Conservation (phyloP, 2,329 filamentous ascomycete genomes). For the Eurotiales sp. region DNA sequence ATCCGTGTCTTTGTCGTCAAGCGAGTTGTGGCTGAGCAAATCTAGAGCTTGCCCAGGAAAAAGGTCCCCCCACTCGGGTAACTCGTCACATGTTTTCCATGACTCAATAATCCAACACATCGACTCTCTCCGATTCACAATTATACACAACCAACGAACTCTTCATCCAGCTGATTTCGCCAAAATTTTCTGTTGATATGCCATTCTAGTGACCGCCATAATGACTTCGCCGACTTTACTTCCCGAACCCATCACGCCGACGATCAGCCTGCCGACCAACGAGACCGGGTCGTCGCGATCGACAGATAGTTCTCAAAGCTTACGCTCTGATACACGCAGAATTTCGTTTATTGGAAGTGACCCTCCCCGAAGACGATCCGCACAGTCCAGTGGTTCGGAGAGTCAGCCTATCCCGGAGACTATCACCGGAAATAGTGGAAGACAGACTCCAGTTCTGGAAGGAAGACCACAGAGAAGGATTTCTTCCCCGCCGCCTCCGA, state of each 20-base stretch:
- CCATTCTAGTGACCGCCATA: neutral
- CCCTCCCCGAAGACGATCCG: slow-evolving; percentile 30
- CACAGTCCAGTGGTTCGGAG: slow-evolving; percentile 35
- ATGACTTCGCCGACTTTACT: slow-evolving; percentile 10
- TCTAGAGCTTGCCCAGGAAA: neutral
- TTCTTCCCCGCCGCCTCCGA: slow-evolving; percentile 39
- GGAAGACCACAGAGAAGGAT: slow-evolving; percentile 24
- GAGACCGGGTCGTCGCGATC: slow-evolving; percentile 7
- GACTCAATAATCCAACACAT: neutral
- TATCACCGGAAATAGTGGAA: slow-evolving; percentile 20
- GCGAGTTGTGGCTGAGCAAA: slow-evolving; percentile 13
- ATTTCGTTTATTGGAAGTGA: slow-evolving; percentile 24
- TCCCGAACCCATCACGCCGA: slow-evolving; percentile 6
- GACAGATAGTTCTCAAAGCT: slow-evolving; percentile 14
- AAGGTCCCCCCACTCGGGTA: slow-evolving; percentile 8
- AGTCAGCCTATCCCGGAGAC: slow-evolving; percentile 26
- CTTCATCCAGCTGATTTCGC: neutral
- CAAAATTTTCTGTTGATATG: neutral
- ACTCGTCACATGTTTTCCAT: slow-evolving; percentile 12
- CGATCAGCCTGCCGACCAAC: slow-evolving; percentile 9
- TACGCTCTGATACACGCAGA: slow-evolving; percentile 8
- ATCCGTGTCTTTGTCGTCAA: neutral
- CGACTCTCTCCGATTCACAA: neutral
- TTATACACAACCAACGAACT: neutral
- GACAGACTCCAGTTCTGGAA: slow-evolving; percentile 22